Percentiles rank a stretch among this genome's conserved stretches.
Evolutionary conservation across 2,329 filamentous ascomycete genomes (phyloP).

Genomic region (Clonostachys byssicola): DNA sequence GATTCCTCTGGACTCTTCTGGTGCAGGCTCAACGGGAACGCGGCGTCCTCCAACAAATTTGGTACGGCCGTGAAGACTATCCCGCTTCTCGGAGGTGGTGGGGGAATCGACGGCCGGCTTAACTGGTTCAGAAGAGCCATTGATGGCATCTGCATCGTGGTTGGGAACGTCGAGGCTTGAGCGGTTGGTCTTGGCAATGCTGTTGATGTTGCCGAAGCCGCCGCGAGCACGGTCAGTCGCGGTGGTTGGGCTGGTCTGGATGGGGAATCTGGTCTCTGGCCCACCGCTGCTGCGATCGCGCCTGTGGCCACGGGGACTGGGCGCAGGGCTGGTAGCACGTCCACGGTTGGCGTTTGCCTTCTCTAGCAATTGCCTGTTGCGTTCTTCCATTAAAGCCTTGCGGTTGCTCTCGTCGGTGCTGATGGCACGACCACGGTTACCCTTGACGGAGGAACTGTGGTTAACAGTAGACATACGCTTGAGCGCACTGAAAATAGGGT

Average conservation of each 20-base stretch:
- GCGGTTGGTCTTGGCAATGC: conserved; percentile 41
- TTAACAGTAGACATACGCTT: conserved; percentile 79
- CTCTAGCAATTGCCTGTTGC: conserved; percentile 75
- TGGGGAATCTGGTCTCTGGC: conserved; percentile 78
- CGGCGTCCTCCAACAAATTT: conserved; percentile 47
- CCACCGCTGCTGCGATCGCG: conserved; percentile 76
- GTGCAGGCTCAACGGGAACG: conserved; percentile 15
- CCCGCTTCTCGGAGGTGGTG: conserved; percentile 49
- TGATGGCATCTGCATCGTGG: conserved; percentile 36
- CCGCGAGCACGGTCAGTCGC: conserved; percentile 45
- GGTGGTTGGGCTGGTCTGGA: conserved; percentile 62
- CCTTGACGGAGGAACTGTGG: conserved; percentile 52
- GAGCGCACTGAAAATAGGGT: conserved; percentile 90
- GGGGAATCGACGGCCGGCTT: conserved; percentile 14
- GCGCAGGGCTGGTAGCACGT: conserved; percentile 71
- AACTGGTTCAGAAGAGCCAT: conserved; percentile 22
- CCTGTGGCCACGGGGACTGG: conserved; percentile 59
- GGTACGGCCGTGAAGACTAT: conserved; percentile 45
- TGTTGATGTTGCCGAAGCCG: conserved; percentile 46
- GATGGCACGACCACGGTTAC: conserved; percentile 73
- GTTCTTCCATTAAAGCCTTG: conserved; percentile 89
- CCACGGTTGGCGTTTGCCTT: conserved; percentile 61
- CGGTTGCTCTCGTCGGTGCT: conserved; percentile 95
- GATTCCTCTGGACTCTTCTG: conserved; percentile 27
- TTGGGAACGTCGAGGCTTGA: conserved; percentile 80